Percentiles rank a stretch among this genome's conserved stretches.
phyloP scores from a whole-genome alignment of 2,329 filamentous ascomycete species.

The Monosporascus sp. region DNA sequence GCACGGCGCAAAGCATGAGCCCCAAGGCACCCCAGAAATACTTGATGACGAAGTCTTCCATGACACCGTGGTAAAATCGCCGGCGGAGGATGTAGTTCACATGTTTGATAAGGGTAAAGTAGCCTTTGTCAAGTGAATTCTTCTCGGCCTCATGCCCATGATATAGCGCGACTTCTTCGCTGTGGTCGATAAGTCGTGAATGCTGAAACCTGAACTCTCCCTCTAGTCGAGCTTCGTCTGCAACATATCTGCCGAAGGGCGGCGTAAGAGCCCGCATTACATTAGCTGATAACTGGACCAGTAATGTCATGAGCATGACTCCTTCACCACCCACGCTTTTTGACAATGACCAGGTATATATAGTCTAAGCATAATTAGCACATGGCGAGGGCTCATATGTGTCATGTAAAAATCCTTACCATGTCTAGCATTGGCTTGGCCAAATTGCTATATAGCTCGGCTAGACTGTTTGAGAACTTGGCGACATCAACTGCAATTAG shows the following conservation, averaged over 20 bases:
- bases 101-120: conserved; percentile 98
- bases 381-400: no score
- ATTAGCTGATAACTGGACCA: conserved; percentile 88
- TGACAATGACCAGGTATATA: conserved; percentile 93
- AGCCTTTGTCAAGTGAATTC: conserved; percentile 93
- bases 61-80: conserved; percentile 94
- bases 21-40: conserved; percentile 98
- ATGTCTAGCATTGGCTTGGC: conserved; percentile 94
- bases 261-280: conserved; percentile 93
- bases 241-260: conserved; percentile 95
- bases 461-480: conserved; percentile 91
- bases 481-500: conserved; percentile 94
- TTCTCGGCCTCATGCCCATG: conserved; percentile 91
- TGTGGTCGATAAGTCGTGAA: conserved; percentile 89
- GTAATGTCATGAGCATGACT: conserved; percentile 87
- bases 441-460: conserved; percentile 92
- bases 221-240: conserved; percentile 89
- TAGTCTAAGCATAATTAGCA: conserved; percentile 45
- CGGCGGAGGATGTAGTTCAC: conserved; percentile 91
- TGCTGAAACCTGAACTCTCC: conserved; percentile 97
- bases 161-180: conserved; percentile 91
- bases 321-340: conserved; percentile 95
- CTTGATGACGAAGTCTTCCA: conserved; percentile 99
- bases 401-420: conserved; percentile 37
- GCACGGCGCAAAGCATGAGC: conserved; percentile 84